Conservation (phyloP, 352 stramenopile species). For the Phytopythium boreale region DNA sequence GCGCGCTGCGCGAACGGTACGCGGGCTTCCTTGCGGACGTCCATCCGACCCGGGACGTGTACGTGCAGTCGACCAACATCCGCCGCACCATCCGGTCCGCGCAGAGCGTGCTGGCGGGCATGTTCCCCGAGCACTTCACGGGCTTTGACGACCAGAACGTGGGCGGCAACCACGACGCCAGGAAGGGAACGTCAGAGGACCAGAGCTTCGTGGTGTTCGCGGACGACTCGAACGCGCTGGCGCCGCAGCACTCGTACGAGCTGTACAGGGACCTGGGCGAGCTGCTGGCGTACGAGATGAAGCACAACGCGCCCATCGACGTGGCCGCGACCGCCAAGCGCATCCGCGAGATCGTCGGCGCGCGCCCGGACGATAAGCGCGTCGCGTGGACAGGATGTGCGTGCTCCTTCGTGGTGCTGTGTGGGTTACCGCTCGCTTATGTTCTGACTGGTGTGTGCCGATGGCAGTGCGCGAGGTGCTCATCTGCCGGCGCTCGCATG, state of each 20-base stretch:
- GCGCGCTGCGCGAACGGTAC: slow-evolving; percentile 42
- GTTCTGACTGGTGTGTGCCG: slow-evolving; percentile 7
- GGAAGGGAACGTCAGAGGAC: slow-evolving; percentile 1
- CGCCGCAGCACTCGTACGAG: slow-evolving; percentile 63
- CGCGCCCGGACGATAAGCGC: slow-evolving; percentile 21
- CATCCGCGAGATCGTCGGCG: slow-evolving; percentile 45
- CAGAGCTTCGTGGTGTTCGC: slow-evolving; percentile 39
- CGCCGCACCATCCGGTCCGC: slow-evolving; percentile 65
- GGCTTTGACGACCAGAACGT: slow-evolving; percentile 7
- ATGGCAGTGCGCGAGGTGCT: slow-evolving; percentile 70
- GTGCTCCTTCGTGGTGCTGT: slow-evolving; percentile 10
- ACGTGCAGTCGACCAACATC: slow-evolving; percentile 81
- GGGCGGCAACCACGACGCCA: not conserved
- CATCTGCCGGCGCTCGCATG: slow-evolving; percentile 59
- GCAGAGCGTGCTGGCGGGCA: slow-evolving; percentile 60
- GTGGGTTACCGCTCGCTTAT: not conserved
- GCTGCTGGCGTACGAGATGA: slow-evolving; percentile 48
- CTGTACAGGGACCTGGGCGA: slow-evolving; percentile 50
- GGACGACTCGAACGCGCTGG: slow-evolving; percentile 45
- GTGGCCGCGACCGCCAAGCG: slow-evolving; percentile 32
- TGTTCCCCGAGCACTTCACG: slow-evolving; percentile 57
- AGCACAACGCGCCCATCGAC: slow-evolving; percentile 36
- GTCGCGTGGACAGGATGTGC: slow-evolving; percentile 71
- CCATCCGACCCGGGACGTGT: slow-evolving; percentile 38
- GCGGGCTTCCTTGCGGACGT: slow-evolving; percentile 25